Conservation (phyloP, 2,329 filamentous ascomycete genomes). For the Hortaea sp. region DNA sequence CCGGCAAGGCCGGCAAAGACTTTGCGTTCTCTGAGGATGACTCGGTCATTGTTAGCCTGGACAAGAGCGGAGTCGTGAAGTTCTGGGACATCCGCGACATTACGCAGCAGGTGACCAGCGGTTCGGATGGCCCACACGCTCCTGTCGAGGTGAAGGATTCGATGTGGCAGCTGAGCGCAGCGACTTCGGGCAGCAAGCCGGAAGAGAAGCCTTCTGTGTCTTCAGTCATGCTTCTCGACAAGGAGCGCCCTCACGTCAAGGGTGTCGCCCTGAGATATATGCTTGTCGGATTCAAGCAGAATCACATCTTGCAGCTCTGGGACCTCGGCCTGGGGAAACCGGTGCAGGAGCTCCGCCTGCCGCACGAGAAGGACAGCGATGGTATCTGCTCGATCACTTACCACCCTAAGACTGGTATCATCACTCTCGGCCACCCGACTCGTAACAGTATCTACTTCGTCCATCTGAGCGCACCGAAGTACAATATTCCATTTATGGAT, state of each 20-base stretch:
- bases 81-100: conserved; percentile 95
- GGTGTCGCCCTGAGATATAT: conserved; percentile 85
- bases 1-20: conserved; percentile 95
- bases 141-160: conserved; percentile 65
- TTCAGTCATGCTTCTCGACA: conserved; percentile 91
- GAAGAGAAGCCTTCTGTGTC: conserved; percentile 91
- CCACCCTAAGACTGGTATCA: conserved; percentile 82
- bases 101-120: conserved; percentile 40
- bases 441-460: conserved; percentile 97
- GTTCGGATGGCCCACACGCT: conserved; percentile 31
- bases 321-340: conserved; percentile 90
- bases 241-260: conserved; percentile 85
- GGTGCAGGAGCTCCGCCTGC: conserved; percentile 93
- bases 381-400: conserved; percentile 97
- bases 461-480: conserved; percentile 87
- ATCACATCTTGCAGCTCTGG: conserved; percentile 97
- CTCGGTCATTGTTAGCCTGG: conserved; percentile 83
- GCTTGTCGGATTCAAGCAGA: conserved; percentile 97
- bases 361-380: conserved; percentile 70
- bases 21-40: conserved; percentile 98
- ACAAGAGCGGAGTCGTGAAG: conserved; percentile 91
- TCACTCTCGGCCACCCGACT: conserved; percentile 90
- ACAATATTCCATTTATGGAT: conserved; percentile 67
- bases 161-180: conserved; percentile 71
- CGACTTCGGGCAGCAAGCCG: conserved; percentile 19